Evolutionary conservation across 208 protist species (phyloP), one percentile per base, ranked within the genome.

Genomic region (Jaenimonas drosophilae): DNA sequence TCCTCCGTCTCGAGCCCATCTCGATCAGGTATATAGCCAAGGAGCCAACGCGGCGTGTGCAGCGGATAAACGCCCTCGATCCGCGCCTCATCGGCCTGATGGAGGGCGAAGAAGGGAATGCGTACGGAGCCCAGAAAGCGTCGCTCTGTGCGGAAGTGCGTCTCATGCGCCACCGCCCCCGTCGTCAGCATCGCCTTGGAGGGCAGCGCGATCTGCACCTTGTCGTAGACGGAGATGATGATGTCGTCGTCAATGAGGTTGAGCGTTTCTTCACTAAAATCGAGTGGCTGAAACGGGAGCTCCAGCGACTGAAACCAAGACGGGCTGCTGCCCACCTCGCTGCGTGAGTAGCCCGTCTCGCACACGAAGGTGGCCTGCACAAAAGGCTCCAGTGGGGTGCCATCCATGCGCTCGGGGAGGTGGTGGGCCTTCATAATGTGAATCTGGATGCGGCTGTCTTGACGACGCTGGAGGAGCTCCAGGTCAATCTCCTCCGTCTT

Each of bases 241-340:
- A 91, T 65, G 45, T 85, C 71, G 37, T 91, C 82, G 46, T 91
- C 76, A 54, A 91, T 91, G 55, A 91, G 60, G 41, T 60, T 53
- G 2, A 91, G 71, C 21, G 82, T 91, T n/a, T 85, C 74, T 57
- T 91, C 76, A 42, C 84, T 76, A 36, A 91, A 84, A 61, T 84
- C 66, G n/a, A 73, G 65, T 4, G 82, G 82, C 28, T 74, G 71
- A 36, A 91, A 91, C 17, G 76, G 74, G 30, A 91, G 65, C 43
- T 87, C 66, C 20, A 91, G 63, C 11, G 76, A 76, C 46, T 91
- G 60, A 58, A 87, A 91, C 82, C 82, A 91, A 24, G 74, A 68
- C 9, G 76, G 82, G 7, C 62, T 63, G 59, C 54, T 73, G 38
- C 82, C 82, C 1, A 76, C 65, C 50, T 80, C 74, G 39, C 68